These are phyloP conservation scores for Cryphonectria naterciae DNA, from an alignment of 2,329 filamentous ascomycete genomes.

Conservation along the genomic window DNA sequence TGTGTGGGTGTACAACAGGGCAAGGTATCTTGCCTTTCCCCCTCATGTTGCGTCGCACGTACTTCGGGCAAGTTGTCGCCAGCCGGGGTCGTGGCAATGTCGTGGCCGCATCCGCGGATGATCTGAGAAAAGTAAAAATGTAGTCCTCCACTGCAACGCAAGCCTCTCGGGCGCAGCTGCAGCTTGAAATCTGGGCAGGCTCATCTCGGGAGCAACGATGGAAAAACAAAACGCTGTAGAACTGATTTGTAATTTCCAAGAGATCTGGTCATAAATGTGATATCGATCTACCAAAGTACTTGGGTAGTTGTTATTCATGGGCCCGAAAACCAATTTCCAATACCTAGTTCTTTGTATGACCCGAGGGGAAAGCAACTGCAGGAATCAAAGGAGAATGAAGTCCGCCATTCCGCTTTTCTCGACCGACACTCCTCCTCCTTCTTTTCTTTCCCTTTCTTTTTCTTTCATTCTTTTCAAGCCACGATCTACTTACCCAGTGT, in stretches of 20 bases:
- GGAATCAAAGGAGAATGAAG: not conserved
- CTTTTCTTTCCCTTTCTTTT: too few species aligned
- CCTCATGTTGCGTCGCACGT: not conserved
- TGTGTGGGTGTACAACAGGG: not conserved
- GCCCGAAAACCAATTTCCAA: not conserved
- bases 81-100: not conserved
- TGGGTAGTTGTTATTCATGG: not conserved
- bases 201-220: not conserved
- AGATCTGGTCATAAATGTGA: constrained; percentile 14
- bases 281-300: not conserved
- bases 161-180: not conserved
- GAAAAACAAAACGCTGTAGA: not conserved
- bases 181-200: not conserved
- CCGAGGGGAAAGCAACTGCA: not conserved
- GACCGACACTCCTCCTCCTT: too few species aligned
- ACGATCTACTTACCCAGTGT: not conserved
- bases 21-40: not conserved
- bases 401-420: not conserved
- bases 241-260: not conserved
- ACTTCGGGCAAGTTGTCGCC: not conserved
- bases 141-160: not conserved
- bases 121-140: not conserved
- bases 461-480: not conserved
- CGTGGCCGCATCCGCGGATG: not conserved
- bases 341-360: not conserved